phyloP scores from a whole-genome alignment of 192 early-diverging fungal species.

The Rhizoclosmatium sp. region DNA sequence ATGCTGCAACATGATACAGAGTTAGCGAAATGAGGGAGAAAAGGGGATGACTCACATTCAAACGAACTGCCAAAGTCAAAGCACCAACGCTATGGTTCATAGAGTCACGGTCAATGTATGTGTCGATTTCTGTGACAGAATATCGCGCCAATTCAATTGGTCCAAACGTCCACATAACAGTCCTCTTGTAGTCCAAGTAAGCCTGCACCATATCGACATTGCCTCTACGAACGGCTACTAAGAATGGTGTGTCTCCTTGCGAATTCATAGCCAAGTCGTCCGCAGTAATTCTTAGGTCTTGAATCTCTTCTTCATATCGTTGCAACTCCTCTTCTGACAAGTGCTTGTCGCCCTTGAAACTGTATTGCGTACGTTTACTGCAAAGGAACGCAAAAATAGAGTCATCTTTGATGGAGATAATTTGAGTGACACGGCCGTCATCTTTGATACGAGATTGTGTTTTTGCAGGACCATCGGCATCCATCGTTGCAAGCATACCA shows the following conservation, averaged over 20 bases:
- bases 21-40: not conserved
- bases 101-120: constrained; percentile 6
- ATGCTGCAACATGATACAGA: not conserved
- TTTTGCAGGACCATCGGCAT: not conserved
- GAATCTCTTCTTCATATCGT: not conserved
- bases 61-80: constrained; percentile 24
- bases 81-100: constrained; percentile 30
- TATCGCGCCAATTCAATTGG: constrained; percentile 22
- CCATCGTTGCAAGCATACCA: not conserved
- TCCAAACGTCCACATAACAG: constrained; percentile 24
- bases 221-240: constrained; percentile 28
- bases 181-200: constrained; percentile 9
- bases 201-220: constrained; percentile 9
- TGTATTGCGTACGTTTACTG: not conserved
- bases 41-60: constrained; percentile 13
- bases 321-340: not conserved
- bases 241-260: constrained; percentile 14
- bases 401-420: not conserved
- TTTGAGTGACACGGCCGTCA: not conserved
- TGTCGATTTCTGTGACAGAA: constrained; percentile 16
- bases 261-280: constrained; percentile 11
- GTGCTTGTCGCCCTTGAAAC: not conserved
- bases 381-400: constrained; percentile 11
- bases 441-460: not conserved
- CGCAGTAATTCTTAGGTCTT: not conserved